Base-by-base conservation (phyloP, 108 stramenopile genomes). In the Licmophora abbreviata region DNA sequence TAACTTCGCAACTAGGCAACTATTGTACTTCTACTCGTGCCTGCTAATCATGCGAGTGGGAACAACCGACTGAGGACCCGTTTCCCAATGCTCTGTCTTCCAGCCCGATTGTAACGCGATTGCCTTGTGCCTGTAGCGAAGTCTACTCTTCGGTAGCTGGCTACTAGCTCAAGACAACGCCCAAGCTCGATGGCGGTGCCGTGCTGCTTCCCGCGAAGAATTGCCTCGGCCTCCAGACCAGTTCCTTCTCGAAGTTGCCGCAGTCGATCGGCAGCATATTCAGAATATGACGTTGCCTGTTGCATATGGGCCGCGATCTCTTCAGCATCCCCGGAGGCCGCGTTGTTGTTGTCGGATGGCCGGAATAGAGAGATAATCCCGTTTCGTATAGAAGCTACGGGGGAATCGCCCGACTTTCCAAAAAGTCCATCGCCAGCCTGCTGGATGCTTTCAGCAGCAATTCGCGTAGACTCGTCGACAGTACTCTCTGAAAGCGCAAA, bases 91-190 rank as follows among this genome's bases (percentile, higher is more conserved):
- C 14, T 25, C 14, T 50, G 15, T 29, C 26, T 50, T 2, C 29
- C n/a, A 24, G 22, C 29, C 11, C 17, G 15, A 3, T 29, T 3
- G 3, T 50, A n/a, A 15, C 29, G 30, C 11, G n/a, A n/a, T 17
- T 44, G 38, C 14, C 37, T 57, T 4, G 28, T 31, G 7, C 66
- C 66, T 11, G 57, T 68, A 10, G 27, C 34, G 31, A 75, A 75
- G 12, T 75, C 64, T 24, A 69, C 45, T 29, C 69, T 54, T 32
- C 61, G 61, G 24, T 76, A 76, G 37, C 60, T 52, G 18, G 51
- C 61, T 33, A 76, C 58, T 17, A 76, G 51, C 34, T 71, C 65
- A 41, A 45, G 38, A 31, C 69, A 76, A 7, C 66, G 65, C 3
- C 66, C 68, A 0, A 76, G 51, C 29, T 76, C 74, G 29, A 50